Evolutionary conservation across 2,329 filamentous ascomycete genomes (phyloP).

Genomic region (Apiospora sp.): DNA sequence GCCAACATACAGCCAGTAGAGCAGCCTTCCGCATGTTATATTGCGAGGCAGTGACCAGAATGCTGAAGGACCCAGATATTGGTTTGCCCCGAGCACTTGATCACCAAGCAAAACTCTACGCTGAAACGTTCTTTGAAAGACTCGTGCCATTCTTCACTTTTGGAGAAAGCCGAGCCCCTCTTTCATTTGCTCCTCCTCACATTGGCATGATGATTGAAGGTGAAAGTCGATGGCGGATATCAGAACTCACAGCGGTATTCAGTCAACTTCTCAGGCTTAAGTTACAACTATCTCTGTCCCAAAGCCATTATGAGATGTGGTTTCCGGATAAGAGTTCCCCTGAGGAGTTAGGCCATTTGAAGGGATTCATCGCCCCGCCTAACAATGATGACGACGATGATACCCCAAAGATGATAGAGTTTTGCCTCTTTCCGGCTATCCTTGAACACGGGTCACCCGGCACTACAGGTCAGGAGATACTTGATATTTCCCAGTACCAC

Average conservation of each 20-base stretch:
- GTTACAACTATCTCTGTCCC: background rate
- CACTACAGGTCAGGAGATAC: background rate
- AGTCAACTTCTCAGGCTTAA: background rate
- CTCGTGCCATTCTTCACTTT: background rate
- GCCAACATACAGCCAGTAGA: background rate
- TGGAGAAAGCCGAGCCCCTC: background rate
- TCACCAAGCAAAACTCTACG: background rate
- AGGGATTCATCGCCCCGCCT: background rate
- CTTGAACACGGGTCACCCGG: background rate
- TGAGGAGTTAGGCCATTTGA: background rate
- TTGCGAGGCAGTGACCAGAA: background rate
- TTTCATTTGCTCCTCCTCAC: background rate
- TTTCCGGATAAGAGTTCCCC: background rate
- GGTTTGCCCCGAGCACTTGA: background rate
- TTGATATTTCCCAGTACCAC: background rate
- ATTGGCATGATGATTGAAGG: background rate
- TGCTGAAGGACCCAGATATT: background rate
- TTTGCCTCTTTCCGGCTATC: background rate
- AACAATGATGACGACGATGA: background rate
- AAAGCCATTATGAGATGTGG: background rate
- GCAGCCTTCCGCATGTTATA: background rate
- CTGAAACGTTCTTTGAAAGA: background rate
- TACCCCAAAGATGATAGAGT: background rate
- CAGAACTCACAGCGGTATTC: background rate
- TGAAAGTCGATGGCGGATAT: background rate